A percentile compares a stretch with the other conserved stretches of the same genome.
phyloP scores from a whole-genome alignment of 495 filamentous ascomycete species.

The Aspergillus homomorphus region DNA sequence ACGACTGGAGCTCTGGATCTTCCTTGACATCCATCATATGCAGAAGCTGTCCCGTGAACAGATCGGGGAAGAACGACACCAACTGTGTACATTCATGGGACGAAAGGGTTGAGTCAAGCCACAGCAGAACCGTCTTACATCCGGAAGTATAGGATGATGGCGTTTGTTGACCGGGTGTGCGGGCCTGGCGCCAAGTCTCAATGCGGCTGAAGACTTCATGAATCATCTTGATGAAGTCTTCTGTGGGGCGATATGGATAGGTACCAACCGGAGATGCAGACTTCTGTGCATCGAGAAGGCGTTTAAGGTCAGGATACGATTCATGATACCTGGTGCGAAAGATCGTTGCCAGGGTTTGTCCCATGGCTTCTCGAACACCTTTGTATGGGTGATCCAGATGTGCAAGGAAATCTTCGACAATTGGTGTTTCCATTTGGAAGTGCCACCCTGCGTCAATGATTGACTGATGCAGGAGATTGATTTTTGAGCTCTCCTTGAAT shows the following conservation, averaged over 20 bases:
- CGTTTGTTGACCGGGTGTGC: constrained; percentile 84
- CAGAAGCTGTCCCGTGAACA: constrained; percentile 85
- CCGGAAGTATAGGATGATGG: constrained; percentile 93
- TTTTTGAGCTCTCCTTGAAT: constrained; percentile 98
- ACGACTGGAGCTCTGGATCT: constrained; percentile 89
- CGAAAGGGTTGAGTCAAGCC: constrained; percentile 88
- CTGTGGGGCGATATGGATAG: constrained; percentile 73
- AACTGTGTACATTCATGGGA: constrained; percentile 92
- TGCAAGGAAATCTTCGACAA: constrained; percentile 80
- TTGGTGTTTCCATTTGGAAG: constrained; percentile 88
- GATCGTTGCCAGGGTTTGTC: constrained; percentile 79
- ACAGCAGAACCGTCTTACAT: constrained; percentile 91
- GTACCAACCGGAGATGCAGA: constrained; percentile 76
- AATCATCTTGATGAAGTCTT: constrained; percentile 71
- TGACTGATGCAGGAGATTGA: constrained; percentile 84
- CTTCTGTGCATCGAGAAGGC: constrained; percentile 75
- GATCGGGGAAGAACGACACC: constrained; percentile 82
- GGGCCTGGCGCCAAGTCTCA: constrained; percentile 81
- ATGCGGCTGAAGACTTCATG: constrained; percentile 74
- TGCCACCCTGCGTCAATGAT: constrained; percentile 93
- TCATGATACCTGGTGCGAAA: constrained; percentile 91
- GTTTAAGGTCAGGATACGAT: constrained; percentile 73
- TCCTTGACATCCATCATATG: constrained; percentile 99
- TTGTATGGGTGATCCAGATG: constrained; percentile 99
- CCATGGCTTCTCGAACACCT: constrained; percentile 91